Base-by-base conservation (phyloP, 2,329 filamentous ascomycete genomes). In the Fusarium lateritium region DNA sequence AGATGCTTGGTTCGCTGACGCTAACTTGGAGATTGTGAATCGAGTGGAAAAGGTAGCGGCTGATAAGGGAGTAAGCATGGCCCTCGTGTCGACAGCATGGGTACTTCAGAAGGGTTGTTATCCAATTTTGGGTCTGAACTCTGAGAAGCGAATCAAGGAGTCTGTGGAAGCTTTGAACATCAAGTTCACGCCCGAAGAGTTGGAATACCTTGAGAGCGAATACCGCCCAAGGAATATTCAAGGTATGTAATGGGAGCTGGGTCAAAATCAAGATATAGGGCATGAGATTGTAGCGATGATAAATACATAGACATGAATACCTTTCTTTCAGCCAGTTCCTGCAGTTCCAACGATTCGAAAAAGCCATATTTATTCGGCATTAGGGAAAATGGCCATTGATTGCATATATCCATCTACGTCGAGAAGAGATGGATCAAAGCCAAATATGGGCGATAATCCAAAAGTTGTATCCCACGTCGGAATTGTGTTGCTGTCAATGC, bases 21-120 rank as follows among this genome's bases (percentile, higher is more conserved):
- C 73, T 2, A 76, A 74, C 22, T 9, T 73, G 40, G 71, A 73
- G 15, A 76, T 81, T 45, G 70, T 81, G 43, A 65, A 77, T 64
- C 55, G 77, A 9, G 73, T 81, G 3, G 83, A 89, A 76, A 85
- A 90, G 75, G 68, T 91, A 15, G 87, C 89, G 0, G 80, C 83
- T 65, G 87, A 88, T 78, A 84, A 84, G 67, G 84, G 81, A 1
- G 84, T 86, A 75, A 86, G 83, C 67, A 92, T 92, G 85, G 86
- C 87, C 44, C 85, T 90, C 57, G 85, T 92, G 6, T 85, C 89
- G 0, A 83, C 91, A 43, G 90, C 90, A 1, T 93, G 91, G 90
- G 83, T 85, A 55, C 78, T 87, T 67, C 82, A 84, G 52, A 81
- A 84, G 33, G 83, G 84, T 1, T 79, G 83, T 15, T 87, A 83